Conservation (phyloP, 2,329 filamentous ascomycete species). For the Colletotrichum acutatum region DNA sequence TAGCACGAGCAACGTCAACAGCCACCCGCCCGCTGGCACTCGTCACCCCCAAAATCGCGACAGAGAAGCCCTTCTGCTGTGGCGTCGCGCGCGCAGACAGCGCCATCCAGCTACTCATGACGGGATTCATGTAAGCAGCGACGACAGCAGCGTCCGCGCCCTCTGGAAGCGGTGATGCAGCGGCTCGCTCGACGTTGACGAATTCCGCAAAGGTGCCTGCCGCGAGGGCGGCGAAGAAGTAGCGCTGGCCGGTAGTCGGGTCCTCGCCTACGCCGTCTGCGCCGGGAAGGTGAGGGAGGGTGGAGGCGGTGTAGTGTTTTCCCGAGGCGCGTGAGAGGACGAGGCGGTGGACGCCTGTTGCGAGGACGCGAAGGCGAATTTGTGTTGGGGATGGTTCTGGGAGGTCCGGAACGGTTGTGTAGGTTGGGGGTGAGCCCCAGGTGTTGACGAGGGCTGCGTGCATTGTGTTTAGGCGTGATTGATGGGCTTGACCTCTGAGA, state of each 20-base stretch:
- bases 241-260: constrained; percentile 55
- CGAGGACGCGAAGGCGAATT: constrained; percentile 58
- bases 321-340: constrained; percentile 64
- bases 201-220: constrained; percentile 58
- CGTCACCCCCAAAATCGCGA: constrained; percentile 64
- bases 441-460: constrained; percentile 52
- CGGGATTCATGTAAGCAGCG: constrained; percentile 66
- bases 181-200: constrained; percentile 56
- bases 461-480: constrained; percentile 37
- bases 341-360: constrained; percentile 62
- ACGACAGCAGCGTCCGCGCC: constrained; percentile 58
- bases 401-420: constrained; percentile 44
- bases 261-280: constrained; percentile 63
- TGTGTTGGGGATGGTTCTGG: constrained; percentile 51
- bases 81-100: constrained; percentile 54
- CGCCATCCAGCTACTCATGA: constrained; percentile 68
- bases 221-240: constrained; percentile 57
- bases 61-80: constrained; percentile 55
- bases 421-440: constrained; percentile 47
- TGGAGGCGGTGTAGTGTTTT: constrained; percentile 62
- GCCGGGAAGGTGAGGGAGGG: constrained; percentile 62
- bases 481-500: not conserved
- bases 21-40: constrained; percentile 63
- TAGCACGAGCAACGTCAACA: constrained; percentile 55
- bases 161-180: constrained; percentile 54